Evolutionary conservation across 768 basidiomycete genomes (phyloP).

Genomic region (Lactarius vividus): DNA sequence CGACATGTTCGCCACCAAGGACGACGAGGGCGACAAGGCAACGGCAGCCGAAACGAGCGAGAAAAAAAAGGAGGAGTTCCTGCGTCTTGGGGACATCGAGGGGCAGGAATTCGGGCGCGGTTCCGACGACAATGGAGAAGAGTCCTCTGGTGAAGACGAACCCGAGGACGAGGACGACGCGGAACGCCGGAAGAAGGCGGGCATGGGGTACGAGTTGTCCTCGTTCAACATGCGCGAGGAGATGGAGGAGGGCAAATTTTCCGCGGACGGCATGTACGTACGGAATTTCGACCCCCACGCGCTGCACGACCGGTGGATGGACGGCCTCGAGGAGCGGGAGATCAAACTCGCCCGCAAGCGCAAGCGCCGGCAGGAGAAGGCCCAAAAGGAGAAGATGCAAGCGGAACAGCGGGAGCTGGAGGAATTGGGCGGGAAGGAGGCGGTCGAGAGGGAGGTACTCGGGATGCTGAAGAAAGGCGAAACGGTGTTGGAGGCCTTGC

Average conservation of each 20-base stretch:
- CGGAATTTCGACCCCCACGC: conserved; percentile 87
- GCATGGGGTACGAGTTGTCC: conserved; percentile 92
- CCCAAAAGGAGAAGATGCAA: conserved; percentile 63
- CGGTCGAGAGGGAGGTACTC: conserved; percentile 66
- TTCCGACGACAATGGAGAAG: conserved; percentile 43
- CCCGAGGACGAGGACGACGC: conserved; percentile 73
- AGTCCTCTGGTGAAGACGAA: conserved; percentile 39
- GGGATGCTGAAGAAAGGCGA: conserved; percentile 83
- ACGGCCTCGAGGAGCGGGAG: conserved; percentile 78
- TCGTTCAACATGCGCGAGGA: conserved; percentile 99
- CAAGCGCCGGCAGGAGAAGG: conserved; percentile 72
- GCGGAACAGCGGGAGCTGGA: conserved; percentile 74
- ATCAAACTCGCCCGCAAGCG: conserved; percentile 78
- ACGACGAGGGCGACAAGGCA: conserved; percentile 53
- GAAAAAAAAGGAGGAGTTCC: conserved; percentile 65
- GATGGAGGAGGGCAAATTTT: conserved; percentile 98
- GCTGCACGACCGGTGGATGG: conserved; percentile 95
- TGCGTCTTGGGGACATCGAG: conserved; percentile 92
- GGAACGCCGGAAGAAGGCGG: conserved; percentile 69
- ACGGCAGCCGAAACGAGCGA: conserved; percentile 40
- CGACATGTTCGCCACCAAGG: conserved; percentile 78
- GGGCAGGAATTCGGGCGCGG: conserved; percentile 83
- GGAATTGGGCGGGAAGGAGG: conserved; percentile 61
- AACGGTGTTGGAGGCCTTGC: conserved; percentile 84
- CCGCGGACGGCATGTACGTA: conserved; percentile 87